phyloP scores from a whole-genome alignment of 2,329 filamentous ascomycete species.

The Apiospora hydei region DNA sequence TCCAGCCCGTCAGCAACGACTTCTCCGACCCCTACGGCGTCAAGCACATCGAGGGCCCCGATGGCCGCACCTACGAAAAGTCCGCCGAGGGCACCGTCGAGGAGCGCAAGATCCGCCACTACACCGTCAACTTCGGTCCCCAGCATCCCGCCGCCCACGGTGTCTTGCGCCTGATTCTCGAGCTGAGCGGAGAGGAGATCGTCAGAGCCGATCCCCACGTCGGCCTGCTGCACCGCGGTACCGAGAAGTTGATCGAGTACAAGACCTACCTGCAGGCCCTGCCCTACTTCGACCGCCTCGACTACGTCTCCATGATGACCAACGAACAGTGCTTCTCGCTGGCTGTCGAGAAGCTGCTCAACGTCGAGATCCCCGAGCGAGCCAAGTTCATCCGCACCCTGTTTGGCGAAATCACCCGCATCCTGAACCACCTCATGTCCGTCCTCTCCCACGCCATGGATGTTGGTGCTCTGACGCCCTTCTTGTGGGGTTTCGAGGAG shows the following conservation, averaged over 20 bases:
- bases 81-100: slow-evolving; percentile 56
- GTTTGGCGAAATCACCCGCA: slow-evolving; percentile 92
- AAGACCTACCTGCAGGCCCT: slow-evolving; percentile 98
- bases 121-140: slow-evolving; percentile 99
- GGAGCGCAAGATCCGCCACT: slow-evolving; percentile 91
- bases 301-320: slow-evolving; percentile 99
- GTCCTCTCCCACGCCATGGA: slow-evolving; percentile 98
- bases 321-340: slow-evolving; percentile 98
- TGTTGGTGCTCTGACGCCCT: slow-evolving; percentile 95
- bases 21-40: slow-evolving; percentile 58
- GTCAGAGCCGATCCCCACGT: slow-evolving; percentile 96
- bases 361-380: slow-evolving; percentile 92
- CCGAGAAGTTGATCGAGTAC: slow-evolving; percentile 99
- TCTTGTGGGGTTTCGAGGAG: slow-evolving; percentile 99
- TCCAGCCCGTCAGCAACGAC: slow-evolving; percentile 67
- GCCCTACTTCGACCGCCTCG: slow-evolving; percentile 97
- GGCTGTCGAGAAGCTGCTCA: slow-evolving; percentile 96
- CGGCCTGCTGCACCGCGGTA: slow-evolving; percentile 92
- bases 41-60: slow-evolving; percentile 49
- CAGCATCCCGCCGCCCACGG: slow-evolving; percentile 99
- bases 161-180: slow-evolving; percentile 95
- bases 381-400: slow-evolving; percentile 97
- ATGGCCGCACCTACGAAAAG: slow-evolving; percentile 51
- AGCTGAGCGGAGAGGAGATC: slow-evolving; percentile 97
- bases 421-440: slow-evolving; percentile 98